phyloP scores from a whole-genome alignment of 257 asterid genomes.

The Salvia splendens region DNA sequence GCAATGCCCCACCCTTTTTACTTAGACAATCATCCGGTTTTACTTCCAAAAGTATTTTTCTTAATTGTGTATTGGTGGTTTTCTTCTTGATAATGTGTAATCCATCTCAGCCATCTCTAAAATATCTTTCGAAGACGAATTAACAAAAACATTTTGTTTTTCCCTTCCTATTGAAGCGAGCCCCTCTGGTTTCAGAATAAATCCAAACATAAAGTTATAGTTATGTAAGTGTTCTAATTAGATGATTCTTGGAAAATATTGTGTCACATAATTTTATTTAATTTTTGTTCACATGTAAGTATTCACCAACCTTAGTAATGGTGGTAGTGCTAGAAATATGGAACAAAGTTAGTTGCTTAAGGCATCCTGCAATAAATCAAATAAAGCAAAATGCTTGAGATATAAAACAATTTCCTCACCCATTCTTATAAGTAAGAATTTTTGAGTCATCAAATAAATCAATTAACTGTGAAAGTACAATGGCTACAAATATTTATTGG shows the following conservation, averaged over 20 bases:
- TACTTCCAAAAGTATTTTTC: neutral
- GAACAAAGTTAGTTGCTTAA: slow-evolving; percentile 57
- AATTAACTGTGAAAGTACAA: neutral
- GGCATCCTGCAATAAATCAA: slow-evolving; percentile 61
- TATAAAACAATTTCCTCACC: neutral
- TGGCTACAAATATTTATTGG: slow-evolving; percentile 35
- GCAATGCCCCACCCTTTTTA: slow-evolving; percentile 39
- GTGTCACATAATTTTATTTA: neutral
- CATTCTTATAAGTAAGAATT: neutral
- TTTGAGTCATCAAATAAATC: too few relatives aligned
- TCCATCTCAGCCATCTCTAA: slow-evolving; percentile 76
- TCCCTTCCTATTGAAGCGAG: slow-evolving; percentile 32
- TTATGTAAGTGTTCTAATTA: neutral
- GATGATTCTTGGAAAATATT: neutral
- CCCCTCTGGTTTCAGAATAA: slow-evolving; percentile 26
- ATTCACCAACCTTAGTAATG: slow-evolving; percentile 56
- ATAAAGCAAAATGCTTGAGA: slow-evolving; percentile 16
- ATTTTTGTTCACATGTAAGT: slow-evolving; percentile 11
- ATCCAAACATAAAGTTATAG: neutral
- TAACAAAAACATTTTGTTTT: slow-evolving; percentile 40
- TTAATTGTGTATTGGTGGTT: slow-evolving; percentile 67
- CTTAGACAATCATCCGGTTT: slow-evolving; percentile 29
- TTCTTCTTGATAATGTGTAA: slow-evolving; percentile 65
- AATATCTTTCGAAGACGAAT: slow-evolving; percentile 32
- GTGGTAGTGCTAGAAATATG: slow-evolving; percentile 46